These are phyloP conservation scores for Exutisphaerella laricina DNA, from an alignment of 2,329 filamentous ascomycete genomes.

Conservation along the genomic window DNA sequence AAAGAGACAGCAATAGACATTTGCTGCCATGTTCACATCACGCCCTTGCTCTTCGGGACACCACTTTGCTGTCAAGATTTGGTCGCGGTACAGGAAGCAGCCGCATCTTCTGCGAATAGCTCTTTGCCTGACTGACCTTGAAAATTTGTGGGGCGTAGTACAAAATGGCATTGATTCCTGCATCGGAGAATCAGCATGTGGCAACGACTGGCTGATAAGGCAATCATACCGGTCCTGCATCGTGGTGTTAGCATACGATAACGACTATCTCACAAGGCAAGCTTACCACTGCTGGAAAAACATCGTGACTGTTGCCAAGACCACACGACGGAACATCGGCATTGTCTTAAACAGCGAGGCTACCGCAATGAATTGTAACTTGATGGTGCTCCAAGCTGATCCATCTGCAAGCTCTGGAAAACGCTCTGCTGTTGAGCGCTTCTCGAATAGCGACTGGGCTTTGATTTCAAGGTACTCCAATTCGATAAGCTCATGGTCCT, in stretches of 20 bases:
- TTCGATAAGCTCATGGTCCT: conserved; percentile 62
- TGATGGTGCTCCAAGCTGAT: conserved; percentile 56
- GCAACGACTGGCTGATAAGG: too few relatives aligned
- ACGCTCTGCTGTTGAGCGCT: conserved; percentile 60
- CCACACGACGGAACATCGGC: conserved; percentile 62
- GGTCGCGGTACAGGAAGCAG: too few relatives aligned
- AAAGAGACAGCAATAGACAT: too few relatives aligned
- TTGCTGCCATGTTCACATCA: too few relatives aligned
- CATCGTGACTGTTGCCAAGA: conserved; percentile 49
- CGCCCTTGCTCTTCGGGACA: too few relatives aligned
- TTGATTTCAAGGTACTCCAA: conserved; percentile 81
- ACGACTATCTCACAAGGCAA: too few relatives aligned
- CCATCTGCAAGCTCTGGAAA: conserved; percentile 60
- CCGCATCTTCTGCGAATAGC: too few relatives aligned
- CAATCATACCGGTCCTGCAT: too few relatives aligned
- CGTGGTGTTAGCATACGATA: too few relatives aligned
- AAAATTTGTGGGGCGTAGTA: conserved; percentile 50
- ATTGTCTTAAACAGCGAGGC: conserved; percentile 58
- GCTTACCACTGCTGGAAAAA: conserved; percentile 50
- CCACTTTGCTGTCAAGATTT: too few relatives aligned
- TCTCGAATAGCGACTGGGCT: conserved; percentile 71
- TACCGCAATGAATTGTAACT: conserved; percentile 64
- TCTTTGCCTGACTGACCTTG: too few relatives aligned
- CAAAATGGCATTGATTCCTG: conserved; percentile 40
- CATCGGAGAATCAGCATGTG: neutral